These are phyloP conservation scores for Aspergillus nidulans DNA, from an alignment of 495 filamentous ascomycete genomes.

Conservation along the genomic window DNA sequence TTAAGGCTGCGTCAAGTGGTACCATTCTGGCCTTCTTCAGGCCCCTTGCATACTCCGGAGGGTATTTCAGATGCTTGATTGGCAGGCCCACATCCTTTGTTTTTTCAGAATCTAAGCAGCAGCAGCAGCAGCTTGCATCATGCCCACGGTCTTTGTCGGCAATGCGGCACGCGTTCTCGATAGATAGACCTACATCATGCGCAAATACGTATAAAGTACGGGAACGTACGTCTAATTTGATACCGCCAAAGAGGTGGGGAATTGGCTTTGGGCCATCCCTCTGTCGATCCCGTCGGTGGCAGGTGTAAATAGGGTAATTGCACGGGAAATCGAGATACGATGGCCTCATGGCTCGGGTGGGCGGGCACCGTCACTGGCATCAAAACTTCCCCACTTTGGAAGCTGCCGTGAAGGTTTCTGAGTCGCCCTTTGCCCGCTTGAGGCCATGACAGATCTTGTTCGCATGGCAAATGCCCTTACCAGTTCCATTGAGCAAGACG, in stretches of 20 bases:
- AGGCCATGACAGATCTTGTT: neutral
- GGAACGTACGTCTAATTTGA: neutral
- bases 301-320: neutral
- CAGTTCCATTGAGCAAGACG: neutral
- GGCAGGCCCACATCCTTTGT: neutral
- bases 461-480: neutral
- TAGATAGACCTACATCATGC: neutral
- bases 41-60: neutral
- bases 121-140: neutral
- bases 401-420: neutral
- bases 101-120: neutral
- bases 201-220: neutral
- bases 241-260: neutral
- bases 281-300: neutral
- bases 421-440: neutral
- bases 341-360: too few species aligned
- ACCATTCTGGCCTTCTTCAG: neutral
- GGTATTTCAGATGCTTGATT: neutral
- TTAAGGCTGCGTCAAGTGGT: too few species aligned
- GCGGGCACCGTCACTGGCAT: neutral
- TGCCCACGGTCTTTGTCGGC: neutral
- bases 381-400: neutral
- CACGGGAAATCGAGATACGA: conserved; percentile 1
- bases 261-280: too few species aligned
- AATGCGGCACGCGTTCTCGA: neutral